phyloP scores from a whole-genome alignment of 352 stramenopile genomes.

The Globisporangium nagaii region DNA sequence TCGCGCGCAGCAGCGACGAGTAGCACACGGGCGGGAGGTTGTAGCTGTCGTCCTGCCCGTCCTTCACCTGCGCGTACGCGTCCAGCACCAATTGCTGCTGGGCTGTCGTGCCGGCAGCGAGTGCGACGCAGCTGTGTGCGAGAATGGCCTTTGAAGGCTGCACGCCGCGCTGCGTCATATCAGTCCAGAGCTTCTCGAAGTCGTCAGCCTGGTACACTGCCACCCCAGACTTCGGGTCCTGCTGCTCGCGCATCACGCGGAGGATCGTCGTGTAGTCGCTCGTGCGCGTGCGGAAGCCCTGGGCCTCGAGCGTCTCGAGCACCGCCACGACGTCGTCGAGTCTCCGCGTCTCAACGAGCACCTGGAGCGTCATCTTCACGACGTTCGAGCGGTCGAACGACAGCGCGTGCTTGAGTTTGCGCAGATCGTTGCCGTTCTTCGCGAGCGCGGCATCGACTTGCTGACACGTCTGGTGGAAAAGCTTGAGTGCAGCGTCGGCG shows the following conservation, averaged over 20 bases:
- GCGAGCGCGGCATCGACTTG: constrained; percentile 22
- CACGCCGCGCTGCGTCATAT: constrained; percentile 32
- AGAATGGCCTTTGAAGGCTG: constrained; percentile 26
- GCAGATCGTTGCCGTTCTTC: constrained; percentile 6
- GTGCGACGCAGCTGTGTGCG: constrained; percentile 21
- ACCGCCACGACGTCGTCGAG: constrained; percentile 25
- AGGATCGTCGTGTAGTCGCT: constrained; percentile 37
- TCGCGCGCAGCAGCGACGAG: constrained; percentile 13
- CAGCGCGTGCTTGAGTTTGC: constrained; percentile 3
- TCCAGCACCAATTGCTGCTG: constrained; percentile 23
- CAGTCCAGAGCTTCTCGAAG: constrained; percentile 35
- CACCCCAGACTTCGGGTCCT: neutral
- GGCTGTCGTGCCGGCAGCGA: constrained; percentile 10
- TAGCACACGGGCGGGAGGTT: constrained; percentile 16
- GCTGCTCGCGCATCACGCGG: constrained; percentile 30
- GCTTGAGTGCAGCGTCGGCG: constrained; percentile 16
- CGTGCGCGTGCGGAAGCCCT: constrained; percentile 23
- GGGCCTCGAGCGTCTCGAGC: constrained; percentile 25
- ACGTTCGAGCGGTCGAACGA: constrained; percentile 11
- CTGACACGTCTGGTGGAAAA: constrained; percentile 30
- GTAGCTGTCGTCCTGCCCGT: constrained; percentile 14
- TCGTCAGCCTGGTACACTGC: constrained; percentile 21
- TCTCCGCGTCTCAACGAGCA: constrained; percentile 24
- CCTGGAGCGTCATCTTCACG: constrained; percentile 23
- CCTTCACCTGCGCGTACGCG: constrained; percentile 9